Evolutionary conservation across 805 yeast genomes (phyloP), one percentile per base, ranked within the genome.

Genomic region (Suhomyces faveliae): DNA sequence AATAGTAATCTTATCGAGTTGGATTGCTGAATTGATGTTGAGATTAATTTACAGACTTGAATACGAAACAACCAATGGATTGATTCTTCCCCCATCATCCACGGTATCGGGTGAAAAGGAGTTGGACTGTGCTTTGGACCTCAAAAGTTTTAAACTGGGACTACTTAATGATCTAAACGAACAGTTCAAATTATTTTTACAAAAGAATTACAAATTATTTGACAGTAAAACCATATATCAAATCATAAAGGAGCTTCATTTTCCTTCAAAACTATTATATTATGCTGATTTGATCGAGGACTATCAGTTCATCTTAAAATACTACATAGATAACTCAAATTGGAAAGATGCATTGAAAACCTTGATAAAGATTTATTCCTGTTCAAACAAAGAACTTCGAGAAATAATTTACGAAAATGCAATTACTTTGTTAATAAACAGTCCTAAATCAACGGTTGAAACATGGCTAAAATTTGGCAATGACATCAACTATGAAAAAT

Each of bases 291-390:
- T 83, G 15, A 76, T 85, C 6, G 73, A 79, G 40, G 96, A 94
- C 61, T 80, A 76, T 59, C 81, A 80, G 40, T 87, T 78, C 63
- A 85, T 89, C 1, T 62, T 91, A 24, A 72, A 81, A 5, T 82
- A 85, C 63, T 81, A 90, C 78, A 75, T 91, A 10, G 79, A 83
- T 44, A 62, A 74, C 22, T 85, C 84, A 51, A 77, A 83, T 51
- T 94, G 97, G 96, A 62, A 70, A 11, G 84, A 84, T 48, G 86
- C 96, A 0, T 63, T 89, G 44, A 78, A 79, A 45, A 77, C 82
- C 0, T 55, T 85, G 33, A 57, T 81, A n/a, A 68, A 73, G 33
- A 72, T 78, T 38, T 76, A 76, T 46, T 74, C 76, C 35, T 39
- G 49, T n/a, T 23, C 39, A 13, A 46, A 48, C 1, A 53, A 52